Percentiles rank a stretch among this genome's conserved stretches.
Evolutionary conservation across 306 rosid species (phyloP).

Genomic region (Gastrolobium bilobum): DNA sequence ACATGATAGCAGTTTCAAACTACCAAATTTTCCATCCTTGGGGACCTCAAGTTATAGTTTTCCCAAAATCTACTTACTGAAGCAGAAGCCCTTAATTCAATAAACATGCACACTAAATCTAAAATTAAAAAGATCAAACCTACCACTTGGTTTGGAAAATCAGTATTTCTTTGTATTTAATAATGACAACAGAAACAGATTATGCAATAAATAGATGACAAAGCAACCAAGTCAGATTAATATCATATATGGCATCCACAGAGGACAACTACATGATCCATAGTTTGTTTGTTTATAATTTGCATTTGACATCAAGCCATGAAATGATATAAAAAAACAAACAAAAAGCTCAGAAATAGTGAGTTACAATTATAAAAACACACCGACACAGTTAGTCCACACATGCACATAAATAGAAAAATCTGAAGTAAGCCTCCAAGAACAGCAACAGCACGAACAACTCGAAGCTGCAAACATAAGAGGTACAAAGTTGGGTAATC

Average conservation of each 20-base stretch:
- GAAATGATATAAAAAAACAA: constrained; percentile 38
- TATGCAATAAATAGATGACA: constrained; percentile 8
- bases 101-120: constrained; percentile 15
- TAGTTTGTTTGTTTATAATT: constrained; percentile 20
- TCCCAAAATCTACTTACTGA: constrained; percentile 22
- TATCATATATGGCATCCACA: neutral
- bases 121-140: constrained; percentile 36
- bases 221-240: constrained; percentile 27
- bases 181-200: constrained; percentile 18
- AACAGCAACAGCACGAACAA: constrained; percentile 92
- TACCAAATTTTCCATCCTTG: constrained; percentile 19
- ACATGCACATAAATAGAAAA: constrained; percentile 92
- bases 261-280: constrained; percentile 36
- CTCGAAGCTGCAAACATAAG: constrained; percentile 76
- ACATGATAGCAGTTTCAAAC: constrained; percentile 29
- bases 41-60: constrained; percentile 13
- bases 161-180: constrained; percentile 14
- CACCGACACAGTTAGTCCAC: constrained; percentile 89
- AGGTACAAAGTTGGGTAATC: constrained; percentile 18
- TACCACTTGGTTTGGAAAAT: constrained; percentile 10
- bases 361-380: constrained; percentile 47
- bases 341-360: constrained; percentile 37
- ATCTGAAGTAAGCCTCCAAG: constrained; percentile 95
- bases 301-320: constrained; percentile 28
- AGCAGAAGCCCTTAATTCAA: constrained; percentile 38